Evolutionary conservation across 352 stramenopile species (phyloP).

Genomic region (Globisporangium solare): DNA sequence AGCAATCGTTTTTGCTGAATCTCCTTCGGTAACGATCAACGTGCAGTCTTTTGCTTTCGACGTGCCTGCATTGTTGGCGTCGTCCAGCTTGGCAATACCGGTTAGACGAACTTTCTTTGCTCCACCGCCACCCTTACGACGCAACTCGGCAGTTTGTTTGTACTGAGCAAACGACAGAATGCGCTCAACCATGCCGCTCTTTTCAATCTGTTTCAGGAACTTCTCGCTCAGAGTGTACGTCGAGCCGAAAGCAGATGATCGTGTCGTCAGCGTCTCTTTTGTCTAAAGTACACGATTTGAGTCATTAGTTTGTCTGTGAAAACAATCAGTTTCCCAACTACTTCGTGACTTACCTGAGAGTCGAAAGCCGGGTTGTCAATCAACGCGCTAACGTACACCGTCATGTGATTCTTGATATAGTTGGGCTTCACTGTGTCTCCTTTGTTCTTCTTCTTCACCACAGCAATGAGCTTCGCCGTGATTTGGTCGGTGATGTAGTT

Average conservation of each 20-base stretch:
- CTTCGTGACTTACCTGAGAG: conserved; percentile 75
- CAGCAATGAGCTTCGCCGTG: conserved; percentile 80
- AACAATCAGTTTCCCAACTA: background rate
- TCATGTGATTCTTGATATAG: conserved; percentile 95
- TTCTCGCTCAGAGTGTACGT: conserved; percentile 83
- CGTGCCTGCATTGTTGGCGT: conserved; percentile 94
- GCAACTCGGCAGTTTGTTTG: conserved; percentile 90
- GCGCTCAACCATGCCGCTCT: conserved; percentile 86
- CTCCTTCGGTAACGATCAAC: conserved; percentile 98
- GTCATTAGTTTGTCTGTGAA: background rate
- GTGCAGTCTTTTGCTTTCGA: conserved; percentile 91
- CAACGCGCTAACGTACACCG: conserved; percentile 94
- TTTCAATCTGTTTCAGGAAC: conserved; percentile 86
- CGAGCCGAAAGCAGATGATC: conserved; percentile 79
- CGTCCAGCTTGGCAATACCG: conserved; percentile 96
- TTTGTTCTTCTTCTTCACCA: conserved; percentile 94
- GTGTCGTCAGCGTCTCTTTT: conserved; percentile 96
- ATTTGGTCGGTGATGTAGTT: conserved; percentile 91
- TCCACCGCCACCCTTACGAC: conserved; percentile 74
- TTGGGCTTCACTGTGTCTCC: conserved; percentile 91
- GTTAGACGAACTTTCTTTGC: conserved; percentile 83
- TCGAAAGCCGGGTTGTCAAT: conserved; percentile 99
- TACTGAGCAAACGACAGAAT: conserved; percentile 90
- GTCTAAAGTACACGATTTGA: conserved; percentile 44
- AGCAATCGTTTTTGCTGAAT: conserved; percentile 97